A percentile compares a stretch with the other conserved stretches of the same genome.
These are phyloP conservation scores for Rheum nobile DNA, from an alignment of 148 eudicot species.

Conservation along the genomic window DNA sequence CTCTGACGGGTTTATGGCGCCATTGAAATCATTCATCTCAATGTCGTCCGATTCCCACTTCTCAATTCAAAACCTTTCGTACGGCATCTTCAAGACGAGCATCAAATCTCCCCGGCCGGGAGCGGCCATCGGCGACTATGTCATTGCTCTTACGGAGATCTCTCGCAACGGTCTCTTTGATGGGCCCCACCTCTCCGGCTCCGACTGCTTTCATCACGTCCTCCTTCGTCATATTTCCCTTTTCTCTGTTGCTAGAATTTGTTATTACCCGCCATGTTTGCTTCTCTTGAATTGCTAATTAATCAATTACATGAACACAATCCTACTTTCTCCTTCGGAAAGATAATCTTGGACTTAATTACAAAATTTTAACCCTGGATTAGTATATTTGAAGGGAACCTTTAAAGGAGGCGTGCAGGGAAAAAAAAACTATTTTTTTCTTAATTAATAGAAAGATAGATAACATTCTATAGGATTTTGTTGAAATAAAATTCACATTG, in stretches of 20 bases:
- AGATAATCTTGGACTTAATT: too few species aligned
- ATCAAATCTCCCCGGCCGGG: constrained; percentile 46
- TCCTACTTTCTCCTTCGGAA: too few species aligned
- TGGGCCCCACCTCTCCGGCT: constrained; percentile 49
- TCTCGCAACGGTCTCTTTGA: constrained; percentile 58
- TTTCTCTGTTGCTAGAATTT: not conserved
- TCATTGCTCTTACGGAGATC: constrained; percentile 62
- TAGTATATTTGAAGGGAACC: too few species aligned
- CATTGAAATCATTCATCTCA: constrained; percentile 44
- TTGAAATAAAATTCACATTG: too few species aligned
- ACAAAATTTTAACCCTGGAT: too few species aligned
- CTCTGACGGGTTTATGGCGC: constrained; percentile 14
- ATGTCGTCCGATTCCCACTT: constrained; percentile 66
- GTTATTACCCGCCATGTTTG: not conserved
- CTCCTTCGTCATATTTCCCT: not conserved
- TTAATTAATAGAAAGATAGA: too few species aligned
- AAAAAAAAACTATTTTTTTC: too few species aligned
- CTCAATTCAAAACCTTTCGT: constrained; percentile 82
- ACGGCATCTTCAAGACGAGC: constrained; percentile 59
- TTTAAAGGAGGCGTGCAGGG: too few species aligned
- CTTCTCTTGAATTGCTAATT: too few species aligned
- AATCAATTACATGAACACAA: too few species aligned
- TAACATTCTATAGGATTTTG: too few species aligned
- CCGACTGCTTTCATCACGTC: constrained; percentile 87
- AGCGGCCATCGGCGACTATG: constrained; percentile 78